These are phyloP conservation scores for Diplodia intermedia DNA, from an alignment of 2,329 filamentous ascomycete genomes.

Conservation along the genomic window DNA sequence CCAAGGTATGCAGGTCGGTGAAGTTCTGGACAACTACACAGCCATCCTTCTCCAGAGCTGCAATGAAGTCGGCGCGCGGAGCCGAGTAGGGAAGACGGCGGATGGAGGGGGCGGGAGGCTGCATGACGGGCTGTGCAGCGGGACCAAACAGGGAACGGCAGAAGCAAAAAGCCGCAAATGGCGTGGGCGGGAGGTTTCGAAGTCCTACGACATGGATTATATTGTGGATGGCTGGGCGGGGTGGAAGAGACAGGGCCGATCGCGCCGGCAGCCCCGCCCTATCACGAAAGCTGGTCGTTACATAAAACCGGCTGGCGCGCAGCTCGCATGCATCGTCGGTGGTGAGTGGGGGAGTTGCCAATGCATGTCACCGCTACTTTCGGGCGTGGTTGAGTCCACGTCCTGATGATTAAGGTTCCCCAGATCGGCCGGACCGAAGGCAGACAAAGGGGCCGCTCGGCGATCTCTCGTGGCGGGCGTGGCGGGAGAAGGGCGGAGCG, in stretches of 20 bases:
- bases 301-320: neutral
- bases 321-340: neutral
- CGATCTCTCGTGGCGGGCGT: neutral
- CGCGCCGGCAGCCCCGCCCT: conserved; percentile 19
- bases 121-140: conserved; percentile 9
- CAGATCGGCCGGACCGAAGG: conserved; percentile 23
- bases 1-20: conserved; percentile 40
- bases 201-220: conserved; percentile 12
- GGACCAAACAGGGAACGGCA: neutral
- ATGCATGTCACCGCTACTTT: neutral
- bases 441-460: conserved; percentile 1
- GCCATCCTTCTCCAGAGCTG: conserved; percentile 45
- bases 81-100: conserved; percentile 34
- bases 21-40: conserved; percentile 47
- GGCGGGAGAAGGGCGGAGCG: neutral
- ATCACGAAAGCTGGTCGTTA: conserved; percentile 14
- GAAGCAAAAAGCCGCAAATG: neutral
- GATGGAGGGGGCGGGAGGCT: conserved; percentile 19
- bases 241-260: neutral
- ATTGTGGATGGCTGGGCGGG: conserved; percentile 11
- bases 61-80: conserved; percentile 39
- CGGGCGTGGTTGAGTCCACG: neutral
- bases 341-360: neutral
- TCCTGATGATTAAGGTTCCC: conserved; percentile 9
- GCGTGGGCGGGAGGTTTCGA: neutral